Evolutionary conservation across 2,329 filamentous ascomycete genomes (phyloP).

Genomic region (Ceratocystis variospora): DNA sequence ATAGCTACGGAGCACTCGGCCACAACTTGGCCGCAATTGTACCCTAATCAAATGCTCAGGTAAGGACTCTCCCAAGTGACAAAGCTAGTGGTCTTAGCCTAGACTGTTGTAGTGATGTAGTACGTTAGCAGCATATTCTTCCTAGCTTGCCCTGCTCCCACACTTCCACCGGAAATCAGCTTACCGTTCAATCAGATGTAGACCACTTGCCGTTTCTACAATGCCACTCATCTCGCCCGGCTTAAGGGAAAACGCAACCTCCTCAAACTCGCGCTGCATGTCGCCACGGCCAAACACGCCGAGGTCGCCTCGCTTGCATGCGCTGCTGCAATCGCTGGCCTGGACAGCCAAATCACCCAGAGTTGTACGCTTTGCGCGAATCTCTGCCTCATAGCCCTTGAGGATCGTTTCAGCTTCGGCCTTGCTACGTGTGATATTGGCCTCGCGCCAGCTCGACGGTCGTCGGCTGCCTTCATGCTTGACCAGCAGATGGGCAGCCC

Average conservation of each 20-base stretch:
- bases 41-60: too few species aligned
- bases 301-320: conserved; percentile 83
- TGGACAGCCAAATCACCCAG: conserved; percentile 74
- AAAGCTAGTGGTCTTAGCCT: neutral
- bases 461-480: conserved; percentile 84
- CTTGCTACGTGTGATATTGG: conserved; percentile 74
- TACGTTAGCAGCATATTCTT: neutral
- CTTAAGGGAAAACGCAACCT: conserved; percentile 81
- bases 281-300: conserved; percentile 89
- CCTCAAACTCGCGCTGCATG: conserved; percentile 98
- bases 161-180: conserved; percentile 15
- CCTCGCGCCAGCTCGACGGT: conserved; percentile 84
- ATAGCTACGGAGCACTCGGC: neutral
- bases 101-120: neutral
- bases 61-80: too few species aligned
- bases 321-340: conserved; percentile 92
- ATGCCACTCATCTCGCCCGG: conserved; percentile 75
- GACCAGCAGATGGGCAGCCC: conserved; percentile 80
- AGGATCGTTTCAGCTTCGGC: conserved; percentile 75
- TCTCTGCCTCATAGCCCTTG: conserved; percentile 58
- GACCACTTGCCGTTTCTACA: conserved; percentile 81
- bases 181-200: conserved; percentile 92
- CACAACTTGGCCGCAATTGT: neutral
- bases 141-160: neutral
- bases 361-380: conserved; percentile 52